These are phyloP conservation scores for Phylloporus arenicola DNA, from an alignment of 768 basidiomycete species.

Conservation along the genomic window DNA sequence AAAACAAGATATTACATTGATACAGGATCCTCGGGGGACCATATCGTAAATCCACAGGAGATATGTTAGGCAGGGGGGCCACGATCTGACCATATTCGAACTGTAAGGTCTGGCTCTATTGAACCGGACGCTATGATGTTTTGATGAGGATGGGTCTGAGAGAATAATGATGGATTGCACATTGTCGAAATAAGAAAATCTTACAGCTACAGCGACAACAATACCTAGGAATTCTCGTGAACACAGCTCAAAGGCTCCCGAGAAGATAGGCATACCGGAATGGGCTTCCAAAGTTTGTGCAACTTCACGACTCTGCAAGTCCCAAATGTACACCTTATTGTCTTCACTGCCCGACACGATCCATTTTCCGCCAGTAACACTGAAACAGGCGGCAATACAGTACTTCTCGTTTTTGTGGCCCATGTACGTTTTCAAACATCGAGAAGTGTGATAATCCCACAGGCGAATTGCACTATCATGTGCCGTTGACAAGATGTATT, in stretches of 20 bases:
- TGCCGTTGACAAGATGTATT: conserved; percentile 89
- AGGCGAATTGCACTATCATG: conserved; percentile 90
- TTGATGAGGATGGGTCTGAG: conserved; percentile 76
- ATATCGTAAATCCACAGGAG: background rate
- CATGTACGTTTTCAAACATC: conserved; percentile 84
- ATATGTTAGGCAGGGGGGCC: conserved; percentile 14
- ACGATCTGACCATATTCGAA: conserved; percentile 77
- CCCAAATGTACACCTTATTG: conserved; percentile 85
- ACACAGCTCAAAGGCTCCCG: background rate
- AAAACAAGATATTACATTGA: conserved; percentile 6
- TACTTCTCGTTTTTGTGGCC: conserved; percentile 82
- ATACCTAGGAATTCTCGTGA: conserved; percentile 34
- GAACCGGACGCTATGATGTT: conserved; percentile 87
- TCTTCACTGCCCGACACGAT: conserved; percentile 91
- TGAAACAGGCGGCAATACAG: conserved; percentile 80
- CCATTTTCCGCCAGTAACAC: conserved; percentile 82
- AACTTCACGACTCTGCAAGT: conserved; percentile 80
- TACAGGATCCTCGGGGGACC: background rate
- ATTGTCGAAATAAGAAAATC: conserved; percentile 27
- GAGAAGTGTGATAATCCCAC: conserved; percentile 92
- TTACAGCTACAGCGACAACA: conserved; percentile 78
- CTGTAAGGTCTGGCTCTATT: conserved; percentile 75
- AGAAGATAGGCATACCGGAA: conserved; percentile 40
- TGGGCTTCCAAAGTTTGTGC: conserved; percentile 79
- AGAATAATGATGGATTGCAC: background rate